A percentile compares a stretch with the other conserved stretches of the same genome.
Conservation (phyloP, 192 early-diverging fungal species). For the Cladochytrium replicatum region DNA sequence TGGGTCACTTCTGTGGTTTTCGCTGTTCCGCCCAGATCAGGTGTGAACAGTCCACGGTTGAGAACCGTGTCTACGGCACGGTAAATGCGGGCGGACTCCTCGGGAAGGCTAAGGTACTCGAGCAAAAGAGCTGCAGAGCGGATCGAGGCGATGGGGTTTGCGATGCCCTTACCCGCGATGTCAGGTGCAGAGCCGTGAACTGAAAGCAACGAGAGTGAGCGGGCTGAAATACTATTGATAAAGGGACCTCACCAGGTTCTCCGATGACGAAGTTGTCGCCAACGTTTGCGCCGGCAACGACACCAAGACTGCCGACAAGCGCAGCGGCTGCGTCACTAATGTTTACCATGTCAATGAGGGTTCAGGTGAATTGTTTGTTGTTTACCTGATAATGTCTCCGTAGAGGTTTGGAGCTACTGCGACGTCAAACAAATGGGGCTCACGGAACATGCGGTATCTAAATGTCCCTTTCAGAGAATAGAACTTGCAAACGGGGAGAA, state of each 20-base stretch:
- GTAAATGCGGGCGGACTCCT: slow-evolving; percentile 69
- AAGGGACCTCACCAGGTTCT: slow-evolving; percentile 58
- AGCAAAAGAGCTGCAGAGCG: slow-evolving; percentile 88
- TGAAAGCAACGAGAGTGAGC: slow-evolving; percentile 1
- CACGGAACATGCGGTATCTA: slow-evolving; percentile 90
- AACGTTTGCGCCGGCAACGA: slow-evolving; percentile 93
- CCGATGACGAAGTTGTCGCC: slow-evolving; percentile 93
- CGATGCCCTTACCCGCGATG: slow-evolving; percentile 93
- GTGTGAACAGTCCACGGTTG: slow-evolving; percentile 61
- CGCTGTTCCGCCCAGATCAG: slow-evolving; percentile 80
- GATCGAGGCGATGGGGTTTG: slow-evolving; percentile 93
- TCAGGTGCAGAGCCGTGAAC: slow-evolving; percentile 96
- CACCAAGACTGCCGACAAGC: slow-evolving; percentile 85
- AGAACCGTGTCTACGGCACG: slow-evolving; percentile 77
- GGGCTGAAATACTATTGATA: background rate
- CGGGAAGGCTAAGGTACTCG: slow-evolving; percentile 67
- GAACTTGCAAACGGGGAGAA: background rate
- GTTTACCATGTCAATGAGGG: background rate
- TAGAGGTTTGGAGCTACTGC: slow-evolving; percentile 96
- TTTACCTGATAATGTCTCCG: slow-evolving; percentile 82
- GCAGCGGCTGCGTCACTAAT: slow-evolving; percentile 87
- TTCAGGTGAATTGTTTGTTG: background rate
- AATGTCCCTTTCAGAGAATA: background rate
- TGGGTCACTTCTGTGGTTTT: slow-evolving; percentile 79
- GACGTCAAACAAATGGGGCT: slow-evolving; percentile 92